Conservation (phyloP, 352 stramenopile genomes). For the Phytophthora boehmeriae region DNA sequence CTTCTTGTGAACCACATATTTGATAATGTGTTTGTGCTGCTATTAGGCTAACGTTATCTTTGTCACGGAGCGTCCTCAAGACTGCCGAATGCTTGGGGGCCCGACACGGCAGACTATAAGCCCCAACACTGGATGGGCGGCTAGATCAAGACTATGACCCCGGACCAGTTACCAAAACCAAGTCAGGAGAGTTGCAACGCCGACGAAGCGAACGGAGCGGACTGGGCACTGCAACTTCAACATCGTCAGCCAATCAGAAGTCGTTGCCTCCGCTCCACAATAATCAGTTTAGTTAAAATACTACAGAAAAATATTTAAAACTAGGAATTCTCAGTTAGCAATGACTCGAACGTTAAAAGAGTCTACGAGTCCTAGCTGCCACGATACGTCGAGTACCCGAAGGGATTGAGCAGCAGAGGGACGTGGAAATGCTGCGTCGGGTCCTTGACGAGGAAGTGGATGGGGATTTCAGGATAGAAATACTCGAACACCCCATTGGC, state of each 20-base stretch:
- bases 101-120: no score
- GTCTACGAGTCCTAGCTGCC: slow-evolving; percentile 85
- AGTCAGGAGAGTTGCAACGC: slow-evolving; percentile 42
- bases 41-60: no score
- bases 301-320: no score
- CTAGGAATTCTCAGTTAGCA: no score
- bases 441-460: slow-evolving; percentile 82
- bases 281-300: slow-evolving; percentile 48
- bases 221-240: slow-evolving; percentile 11
- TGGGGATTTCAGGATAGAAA: slow-evolving; percentile 88
- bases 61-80: no score
- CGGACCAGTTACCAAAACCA: no score
- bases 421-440: slow-evolving; percentile 88
- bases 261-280: slow-evolving; percentile 55
- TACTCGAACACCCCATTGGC: slow-evolving; percentile 62
- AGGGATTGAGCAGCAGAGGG: slow-evolving; percentile 89
- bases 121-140: no score
- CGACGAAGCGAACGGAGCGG: slow-evolving; percentile 51
- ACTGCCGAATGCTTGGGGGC: no score
- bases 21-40: no score
- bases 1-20: no score
- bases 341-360: no score
- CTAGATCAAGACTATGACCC: no score
- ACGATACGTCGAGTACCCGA: slow-evolving; percentile 91
- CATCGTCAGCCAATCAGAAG: slow-evolving; percentile 35